phyloP scores from a whole-genome alignment of 2,329 filamentous ascomycete genomes.

The Beauveria varroae region DNA sequence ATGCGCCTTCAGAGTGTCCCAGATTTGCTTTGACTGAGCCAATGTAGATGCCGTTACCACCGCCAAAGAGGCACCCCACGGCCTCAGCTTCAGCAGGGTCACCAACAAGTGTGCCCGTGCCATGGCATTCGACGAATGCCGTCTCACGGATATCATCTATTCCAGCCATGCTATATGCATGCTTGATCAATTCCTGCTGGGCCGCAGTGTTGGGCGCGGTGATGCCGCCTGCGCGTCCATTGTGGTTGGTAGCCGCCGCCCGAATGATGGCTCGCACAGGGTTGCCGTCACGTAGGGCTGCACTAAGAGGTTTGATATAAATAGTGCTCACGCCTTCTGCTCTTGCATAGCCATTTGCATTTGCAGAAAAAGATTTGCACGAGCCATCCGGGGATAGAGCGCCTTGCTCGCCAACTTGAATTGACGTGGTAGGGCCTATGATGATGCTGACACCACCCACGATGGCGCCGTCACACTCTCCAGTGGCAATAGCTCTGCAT shows the following conservation, averaged over 20 bases:
- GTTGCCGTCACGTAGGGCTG: constrained; percentile 37
- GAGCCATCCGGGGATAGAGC: constrained; percentile 21
- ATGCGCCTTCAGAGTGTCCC: constrained; percentile 30
- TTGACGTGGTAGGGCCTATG: constrained; percentile 19
- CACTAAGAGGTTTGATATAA: constrained; percentile 34
- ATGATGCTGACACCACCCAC: constrained; percentile 28
- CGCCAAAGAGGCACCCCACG: constrained; percentile 25
- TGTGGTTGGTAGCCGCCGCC: constrained; percentile 25
- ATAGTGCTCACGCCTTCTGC: constrained; percentile 37
- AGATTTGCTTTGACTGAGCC: constrained; percentile 31
- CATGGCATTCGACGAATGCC: constrained; percentile 32
- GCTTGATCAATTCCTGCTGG: constrained; percentile 32
- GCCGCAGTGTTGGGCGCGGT: constrained; percentile 28
- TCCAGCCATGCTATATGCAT: constrained; percentile 26
- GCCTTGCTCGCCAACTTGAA: constrained; percentile 18
- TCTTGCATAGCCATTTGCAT: constrained; percentile 38
- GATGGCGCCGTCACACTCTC: constrained; percentile 22
- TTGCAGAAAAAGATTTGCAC: constrained; percentile 28
- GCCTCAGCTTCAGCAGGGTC: constrained; percentile 34
- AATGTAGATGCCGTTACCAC: constrained; percentile 18
- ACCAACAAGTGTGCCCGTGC: constrained; percentile 36
- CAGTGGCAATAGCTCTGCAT: constrained; percentile 3
- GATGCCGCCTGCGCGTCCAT: constrained; percentile 33
- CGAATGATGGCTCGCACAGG: constrained; percentile 29
- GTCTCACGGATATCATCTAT: constrained; percentile 18